Conservation (phyloP, 2,329 filamentous ascomycete species). For the Fusarium foetens region DNA sequence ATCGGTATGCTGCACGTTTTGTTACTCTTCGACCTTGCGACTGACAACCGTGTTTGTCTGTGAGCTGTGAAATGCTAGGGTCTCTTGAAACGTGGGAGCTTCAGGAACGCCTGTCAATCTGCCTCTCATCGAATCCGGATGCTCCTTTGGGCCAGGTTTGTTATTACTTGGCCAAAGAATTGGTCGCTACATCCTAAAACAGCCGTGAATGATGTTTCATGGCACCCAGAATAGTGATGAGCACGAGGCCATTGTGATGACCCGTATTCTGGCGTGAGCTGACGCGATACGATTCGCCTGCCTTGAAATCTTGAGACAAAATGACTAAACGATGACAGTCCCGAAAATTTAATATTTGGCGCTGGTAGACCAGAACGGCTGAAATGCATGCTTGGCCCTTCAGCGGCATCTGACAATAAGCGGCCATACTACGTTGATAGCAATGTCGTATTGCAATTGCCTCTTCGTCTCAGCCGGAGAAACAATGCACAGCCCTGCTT, state of each 20-base stretch:
- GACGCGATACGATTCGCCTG: conserved; percentile 32
- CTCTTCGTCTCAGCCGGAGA: conserved; percentile 8
- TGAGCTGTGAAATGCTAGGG: conserved; percentile 25
- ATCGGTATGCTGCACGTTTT: conserved; percentile 45
- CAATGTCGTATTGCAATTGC: conserved; percentile 12
- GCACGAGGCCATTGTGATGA: conserved; percentile 23
- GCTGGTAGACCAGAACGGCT: conserved; percentile 20
- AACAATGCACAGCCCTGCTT: conserved; percentile 18
- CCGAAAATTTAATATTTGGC: conserved; percentile 18
- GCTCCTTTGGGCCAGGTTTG: conserved; percentile 25
- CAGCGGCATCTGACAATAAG: conserved; percentile 32
- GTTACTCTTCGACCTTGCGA: conserved; percentile 29
- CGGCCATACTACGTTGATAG: conserved; percentile 17
- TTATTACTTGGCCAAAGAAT: conserved; percentile 11
- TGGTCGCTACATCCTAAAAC: conserved; percentile 28
- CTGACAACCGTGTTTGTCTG: conserved; percentile 28
- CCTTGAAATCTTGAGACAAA: conserved; percentile 27
- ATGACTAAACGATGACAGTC: conserved; percentile 20
- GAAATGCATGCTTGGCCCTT: conserved; percentile 8
- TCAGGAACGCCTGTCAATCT: conserved; percentile 32
- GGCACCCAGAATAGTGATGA: conserved; percentile 27
- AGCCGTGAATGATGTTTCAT: conserved; percentile 26
- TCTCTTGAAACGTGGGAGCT: conserved; percentile 42
- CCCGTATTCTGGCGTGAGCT: conserved; percentile 21
- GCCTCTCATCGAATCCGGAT: conserved; percentile 10